These are phyloP conservation scores for Mycena alexandri DNA, from an alignment of 768 basidiomycete genomes.

Conservation along the genomic window DNA sequence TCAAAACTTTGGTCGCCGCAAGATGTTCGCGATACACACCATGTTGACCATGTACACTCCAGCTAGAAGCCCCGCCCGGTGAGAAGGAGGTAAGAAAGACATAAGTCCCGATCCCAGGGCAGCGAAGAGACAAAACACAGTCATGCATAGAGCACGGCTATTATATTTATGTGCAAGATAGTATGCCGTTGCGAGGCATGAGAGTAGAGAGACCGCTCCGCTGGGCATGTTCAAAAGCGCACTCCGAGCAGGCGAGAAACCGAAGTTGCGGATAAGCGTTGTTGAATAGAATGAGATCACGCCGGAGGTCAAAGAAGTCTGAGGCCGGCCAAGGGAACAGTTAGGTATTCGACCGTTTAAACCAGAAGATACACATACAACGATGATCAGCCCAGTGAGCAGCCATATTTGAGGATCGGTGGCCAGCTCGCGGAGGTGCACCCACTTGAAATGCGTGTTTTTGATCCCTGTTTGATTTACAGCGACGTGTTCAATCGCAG, in stretches of 20 bases:
- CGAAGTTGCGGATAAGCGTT: slow-evolving; percentile 38
- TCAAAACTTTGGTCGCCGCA: background rate
- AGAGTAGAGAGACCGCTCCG: slow-evolving; percentile 31
- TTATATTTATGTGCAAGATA: slow-evolving; percentile 31
- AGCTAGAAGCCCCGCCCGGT: slow-evolving; percentile 31
- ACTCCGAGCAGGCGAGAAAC: slow-evolving; percentile 30
- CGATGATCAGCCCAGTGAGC: slow-evolving; percentile 19
- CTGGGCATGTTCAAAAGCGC: slow-evolving; percentile 36
- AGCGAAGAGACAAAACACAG: slow-evolving; percentile 27
- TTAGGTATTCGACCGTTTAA: background rate
- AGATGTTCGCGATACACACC: slow-evolving; percentile 3
- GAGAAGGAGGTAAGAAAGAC: slow-evolving; percentile 32
- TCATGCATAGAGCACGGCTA: slow-evolving; percentile 31
- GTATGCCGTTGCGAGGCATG: slow-evolving; percentile 34
- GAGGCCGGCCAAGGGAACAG: background rate
- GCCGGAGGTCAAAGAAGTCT: slow-evolving; percentile 33
- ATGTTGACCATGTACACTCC: slow-evolving; percentile 37
- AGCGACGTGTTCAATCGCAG: slow-evolving; percentile 33
- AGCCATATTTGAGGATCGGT: slow-evolving; percentile 36
- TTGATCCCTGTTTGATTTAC: slow-evolving; percentile 42
- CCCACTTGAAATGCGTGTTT: slow-evolving; percentile 41
- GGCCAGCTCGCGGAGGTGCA: slow-evolving; percentile 31
- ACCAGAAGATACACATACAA: slow-evolving; percentile 4
- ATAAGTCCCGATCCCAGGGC: slow-evolving; percentile 32
- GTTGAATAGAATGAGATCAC: slow-evolving; percentile 35